These are phyloP conservation scores for Syzygium malaccense DNA, from an alignment of 441 rosid genomes.

Conservation along the genomic window DNA sequence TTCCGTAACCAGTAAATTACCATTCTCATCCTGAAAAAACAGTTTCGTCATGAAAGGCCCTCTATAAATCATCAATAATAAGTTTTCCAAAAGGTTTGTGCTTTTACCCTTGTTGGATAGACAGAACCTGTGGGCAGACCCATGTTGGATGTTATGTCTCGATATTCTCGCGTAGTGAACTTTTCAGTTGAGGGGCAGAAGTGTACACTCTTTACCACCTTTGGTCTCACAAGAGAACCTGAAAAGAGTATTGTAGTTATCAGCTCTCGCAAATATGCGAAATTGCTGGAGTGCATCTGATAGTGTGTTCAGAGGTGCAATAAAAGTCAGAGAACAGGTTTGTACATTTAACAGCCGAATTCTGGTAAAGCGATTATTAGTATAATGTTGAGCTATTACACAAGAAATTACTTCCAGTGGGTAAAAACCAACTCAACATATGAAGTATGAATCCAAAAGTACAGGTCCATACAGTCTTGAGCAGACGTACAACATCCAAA, in stretches of 20 bases:
- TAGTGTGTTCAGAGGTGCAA: neutral
- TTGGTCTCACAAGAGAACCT: constrained; percentile 99
- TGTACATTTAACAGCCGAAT: neutral
- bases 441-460: neutral
- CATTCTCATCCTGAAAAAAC: constrained; percentile 69
- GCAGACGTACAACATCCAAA: neutral
- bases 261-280: too few relatives aligned
- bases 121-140: constrained; percentile 98
- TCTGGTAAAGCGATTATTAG: neutral
- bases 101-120: constrained; percentile 93
- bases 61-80: neutral
- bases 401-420: neutral
- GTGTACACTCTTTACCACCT: constrained; percentile 96
- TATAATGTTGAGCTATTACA: neutral
- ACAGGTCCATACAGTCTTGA: neutral
- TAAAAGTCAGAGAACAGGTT: neutral
- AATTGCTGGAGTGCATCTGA: too few relatives aligned
- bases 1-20: constrained; percentile 89
- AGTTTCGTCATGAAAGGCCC: constrained; percentile 3
- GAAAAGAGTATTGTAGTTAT: neutral
- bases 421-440: neutral
- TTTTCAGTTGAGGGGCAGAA: constrained; percentile 78
- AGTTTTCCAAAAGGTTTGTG: neutral
- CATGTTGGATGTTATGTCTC: constrained; percentile 80
- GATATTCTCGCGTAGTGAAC: constrained; percentile 76